Percentiles rank a stretch among this genome's conserved stretches.
Conservation (phyloP, 139 green algal species). For the Picochlorum sp. region DNA sequence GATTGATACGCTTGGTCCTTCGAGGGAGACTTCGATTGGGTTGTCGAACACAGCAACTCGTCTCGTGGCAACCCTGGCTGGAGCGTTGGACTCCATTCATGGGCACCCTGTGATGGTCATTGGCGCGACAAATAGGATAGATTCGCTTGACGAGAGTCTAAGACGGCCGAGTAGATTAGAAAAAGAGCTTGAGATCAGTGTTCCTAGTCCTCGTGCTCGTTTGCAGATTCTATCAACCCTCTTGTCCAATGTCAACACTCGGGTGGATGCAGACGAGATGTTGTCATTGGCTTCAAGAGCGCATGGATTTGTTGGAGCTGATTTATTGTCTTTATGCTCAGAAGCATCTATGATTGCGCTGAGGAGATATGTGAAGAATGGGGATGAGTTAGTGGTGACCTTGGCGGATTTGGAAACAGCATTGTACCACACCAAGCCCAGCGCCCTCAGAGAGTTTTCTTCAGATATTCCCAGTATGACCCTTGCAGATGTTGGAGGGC, state of each 20-base stretch:
- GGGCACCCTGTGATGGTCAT: conserved; percentile 70
- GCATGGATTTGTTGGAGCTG: conserved; percentile 62
- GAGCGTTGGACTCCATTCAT: conserved; percentile 62
- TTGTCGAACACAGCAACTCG: conserved; percentile 23
- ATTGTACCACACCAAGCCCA: conserved; percentile 30
- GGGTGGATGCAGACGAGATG: conserved; percentile 28
- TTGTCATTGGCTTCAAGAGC: conserved; percentile 33
- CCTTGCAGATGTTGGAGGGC: conserved; percentile 37
- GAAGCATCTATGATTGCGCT: conserved; percentile 63
- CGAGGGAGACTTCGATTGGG: conserved; percentile 21
- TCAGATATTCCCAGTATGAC: conserved; percentile 35
- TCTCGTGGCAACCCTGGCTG: conserved; percentile 74
- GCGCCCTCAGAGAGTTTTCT: conserved; percentile 30
- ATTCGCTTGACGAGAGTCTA: conserved; percentile 78
- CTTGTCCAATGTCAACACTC: conserved; percentile 39
- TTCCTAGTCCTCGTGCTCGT: conserved; percentile 48
- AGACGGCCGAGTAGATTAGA: conserved; percentile 90
- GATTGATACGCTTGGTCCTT: conserved; percentile 68
- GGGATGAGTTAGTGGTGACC: not conserved
- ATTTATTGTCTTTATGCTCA: conserved; percentile 47
- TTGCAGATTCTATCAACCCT: conserved; percentile 54
- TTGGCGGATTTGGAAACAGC: conserved; percentile 45
- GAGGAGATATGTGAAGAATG: conserved; percentile 14
- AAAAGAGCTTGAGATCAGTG: conserved; percentile 79
- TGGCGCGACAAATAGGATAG: conserved; percentile 83